Conservation (phyloP, 202 grass and related monocot species). For the Panicum virgatum region DNA sequence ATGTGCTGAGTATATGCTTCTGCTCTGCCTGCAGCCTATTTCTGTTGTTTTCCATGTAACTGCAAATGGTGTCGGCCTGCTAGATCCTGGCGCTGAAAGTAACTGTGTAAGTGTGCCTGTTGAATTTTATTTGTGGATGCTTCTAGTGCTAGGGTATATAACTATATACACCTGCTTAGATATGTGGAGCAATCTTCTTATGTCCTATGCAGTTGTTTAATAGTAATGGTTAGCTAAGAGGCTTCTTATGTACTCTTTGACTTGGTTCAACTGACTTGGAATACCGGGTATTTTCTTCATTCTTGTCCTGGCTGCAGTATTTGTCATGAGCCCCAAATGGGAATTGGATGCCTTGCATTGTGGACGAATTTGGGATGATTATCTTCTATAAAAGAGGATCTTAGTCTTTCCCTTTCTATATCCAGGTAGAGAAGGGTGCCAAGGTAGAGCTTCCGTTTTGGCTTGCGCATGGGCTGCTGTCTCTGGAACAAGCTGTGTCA, state of each 20-base stretch:
- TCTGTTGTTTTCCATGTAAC: constrained; percentile 68
- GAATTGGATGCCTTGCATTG: background rate
- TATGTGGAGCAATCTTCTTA: background rate
- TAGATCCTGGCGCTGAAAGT: constrained; percentile 72
- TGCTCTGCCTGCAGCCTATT: constrained; percentile 44
- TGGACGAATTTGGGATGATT: background rate
- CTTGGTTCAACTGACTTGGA: background rate
- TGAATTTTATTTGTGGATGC: background rate
- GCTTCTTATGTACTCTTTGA: background rate
- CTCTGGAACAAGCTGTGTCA: constrained; percentile 64
- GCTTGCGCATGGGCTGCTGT: constrained; percentile 75
- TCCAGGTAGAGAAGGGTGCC: constrained; percentile 81
- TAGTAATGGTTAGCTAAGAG: constrained; percentile 10
- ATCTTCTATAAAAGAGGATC: background rate
- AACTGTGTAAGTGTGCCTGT: constrained; percentile 51
- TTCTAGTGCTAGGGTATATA: background rate
- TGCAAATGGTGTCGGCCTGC: constrained; percentile 61
- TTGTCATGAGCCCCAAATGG: background rate
- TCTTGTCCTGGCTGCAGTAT: background rate
- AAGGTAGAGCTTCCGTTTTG: constrained; percentile 91
- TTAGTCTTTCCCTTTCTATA: constrained; percentile 1
- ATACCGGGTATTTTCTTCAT: background rate
- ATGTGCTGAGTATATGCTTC: constrained; percentile 11
- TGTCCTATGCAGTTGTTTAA: background rate
- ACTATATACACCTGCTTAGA: background rate